Conservation (phyloP, 257 asterid species). For the Nyctanthes arbortristis region DNA sequence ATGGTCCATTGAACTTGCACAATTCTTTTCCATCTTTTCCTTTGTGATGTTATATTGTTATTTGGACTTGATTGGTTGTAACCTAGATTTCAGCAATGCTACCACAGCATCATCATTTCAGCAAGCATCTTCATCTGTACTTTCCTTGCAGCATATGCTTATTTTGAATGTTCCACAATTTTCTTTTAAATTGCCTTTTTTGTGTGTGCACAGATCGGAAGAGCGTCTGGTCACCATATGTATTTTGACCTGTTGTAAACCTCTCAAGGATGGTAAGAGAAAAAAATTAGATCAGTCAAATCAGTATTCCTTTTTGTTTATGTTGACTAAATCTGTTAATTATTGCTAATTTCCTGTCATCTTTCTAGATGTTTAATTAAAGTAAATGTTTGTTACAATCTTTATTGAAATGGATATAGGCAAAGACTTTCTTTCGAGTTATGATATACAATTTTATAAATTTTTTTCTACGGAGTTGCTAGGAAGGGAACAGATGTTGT, state of each 20-base stretch:
- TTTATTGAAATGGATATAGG: background rate
- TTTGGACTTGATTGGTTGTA: background rate
- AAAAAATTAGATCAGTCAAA: background rate
- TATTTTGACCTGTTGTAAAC: background rate
- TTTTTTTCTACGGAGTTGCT: background rate
- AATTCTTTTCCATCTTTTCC: background rate
- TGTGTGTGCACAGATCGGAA: too few species aligned
- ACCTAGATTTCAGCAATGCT: background rate
- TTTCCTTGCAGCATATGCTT: background rate
- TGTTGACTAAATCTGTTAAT: background rate
- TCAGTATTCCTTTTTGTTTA: background rate
- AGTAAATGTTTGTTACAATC: background rate
- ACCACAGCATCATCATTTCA: background rate
- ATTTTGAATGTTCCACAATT: too few species aligned
- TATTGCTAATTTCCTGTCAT: background rate
- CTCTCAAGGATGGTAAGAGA: background rate
- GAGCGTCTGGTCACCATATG: background rate
- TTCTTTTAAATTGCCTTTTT: too few species aligned
- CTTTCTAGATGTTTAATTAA: background rate
- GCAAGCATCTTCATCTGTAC: background rate
- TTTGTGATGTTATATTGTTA: slow-evolving; percentile 10
- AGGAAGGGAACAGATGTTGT: background rate
- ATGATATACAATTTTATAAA: background rate
- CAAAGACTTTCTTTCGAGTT: background rate
- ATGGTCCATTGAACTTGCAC: background rate